Evolutionary conservation across 306 rosid genomes (phyloP), one percentile per base, ranked within the genome.

Genomic region (Quercus cerris): DNA sequence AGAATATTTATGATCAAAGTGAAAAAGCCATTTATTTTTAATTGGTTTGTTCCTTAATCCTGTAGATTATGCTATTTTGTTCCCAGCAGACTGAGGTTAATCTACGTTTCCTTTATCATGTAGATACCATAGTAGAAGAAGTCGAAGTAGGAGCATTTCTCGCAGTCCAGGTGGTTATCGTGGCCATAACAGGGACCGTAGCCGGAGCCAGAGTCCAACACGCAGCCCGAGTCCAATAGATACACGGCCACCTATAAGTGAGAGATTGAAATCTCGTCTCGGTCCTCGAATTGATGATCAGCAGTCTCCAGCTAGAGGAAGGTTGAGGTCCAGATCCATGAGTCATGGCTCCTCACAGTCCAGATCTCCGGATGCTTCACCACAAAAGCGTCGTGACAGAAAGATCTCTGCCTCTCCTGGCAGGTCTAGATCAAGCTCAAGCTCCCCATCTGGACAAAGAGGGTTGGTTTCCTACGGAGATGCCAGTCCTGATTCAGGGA

Each of bases 391-490:
- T 67, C 83, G 14, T 22, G 76, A 82, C 38, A 81, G 81, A 70
- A 84, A 81, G 77, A 83, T 74, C 57, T 81, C 94, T 12, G 56
- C 83, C 23, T 86, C 99, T 61, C 91, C 89, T 35, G 81, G 86
- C 79, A 83, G 89, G 81, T 90, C 99, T 62, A 84, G 90, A 70
- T 91, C 99, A 5, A 93, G 92, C 85, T 90, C 99, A 5, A 93
- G 92, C 86, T 89, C 99, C 69, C 80, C 85, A 59, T 74, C 91
- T 5, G 96, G 89, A 41, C 98, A 90, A 71, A 89, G 90, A 78
- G 96, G 98, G 38, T 83, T 95, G 83, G 98, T 95, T 82, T 95
- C 98, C 23, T 93, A 95, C 41, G 99, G 92, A 25, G 97, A 95
- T 78, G 84, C 75, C 6, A 93, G 94, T 85, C 99, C 92, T 61